These are phyloP conservation scores for Penicillium thymicola DNA, from an alignment of 2,329 filamentous ascomycete genomes.

Conservation along the genomic window DNA sequence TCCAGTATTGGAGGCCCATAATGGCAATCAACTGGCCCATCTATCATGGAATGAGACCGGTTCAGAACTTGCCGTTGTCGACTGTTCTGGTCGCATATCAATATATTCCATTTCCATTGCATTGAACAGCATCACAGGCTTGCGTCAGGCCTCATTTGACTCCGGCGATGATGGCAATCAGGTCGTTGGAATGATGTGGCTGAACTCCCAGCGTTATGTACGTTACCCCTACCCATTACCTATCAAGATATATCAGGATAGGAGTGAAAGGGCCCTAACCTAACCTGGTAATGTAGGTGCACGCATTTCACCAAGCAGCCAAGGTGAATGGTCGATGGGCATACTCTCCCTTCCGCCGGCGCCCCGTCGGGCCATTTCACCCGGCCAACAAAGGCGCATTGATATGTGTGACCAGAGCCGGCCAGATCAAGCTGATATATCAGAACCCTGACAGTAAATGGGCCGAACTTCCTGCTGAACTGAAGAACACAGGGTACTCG, in stretches of 20 bases:
- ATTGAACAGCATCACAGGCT: slow-evolving; percentile 67
- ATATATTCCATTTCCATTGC: slow-evolving; percentile 69
- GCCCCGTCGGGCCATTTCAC: slow-evolving; percentile 69
- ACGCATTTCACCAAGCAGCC: slow-evolving; percentile 57
- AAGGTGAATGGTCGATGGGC: slow-evolving; percentile 63
- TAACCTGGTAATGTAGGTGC: slow-evolving; percentile 30
- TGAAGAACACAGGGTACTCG: slow-evolving; percentile 69
- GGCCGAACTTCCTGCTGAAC: slow-evolving; percentile 68
- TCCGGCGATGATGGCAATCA: slow-evolving; percentile 69
- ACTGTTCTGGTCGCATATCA: slow-evolving; percentile 72
- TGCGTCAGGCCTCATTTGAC: slow-evolving; percentile 64
- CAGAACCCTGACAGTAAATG: slow-evolving; percentile 70
- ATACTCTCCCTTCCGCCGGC: slow-evolving; percentile 65
- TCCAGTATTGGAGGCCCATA: slow-evolving; percentile 60
- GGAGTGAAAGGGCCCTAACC: not conserved
- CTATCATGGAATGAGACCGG: slow-evolving; percentile 75
- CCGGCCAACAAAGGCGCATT: slow-evolving; percentile 66
- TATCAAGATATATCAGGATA: not conserved
- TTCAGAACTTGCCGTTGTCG: slow-evolving; percentile 78
- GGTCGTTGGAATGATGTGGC: slow-evolving; percentile 83
- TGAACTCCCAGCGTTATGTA: slow-evolving; percentile 57
- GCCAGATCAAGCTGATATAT: slow-evolving; percentile 72
- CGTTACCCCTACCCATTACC: slow-evolving; percentile 7
- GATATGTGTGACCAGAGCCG: slow-evolving; percentile 71
- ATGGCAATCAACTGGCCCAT: slow-evolving; percentile 69